Conservation (phyloP, 805 yeast genomes). For the Saccharomycopsis javanensis region DNA sequence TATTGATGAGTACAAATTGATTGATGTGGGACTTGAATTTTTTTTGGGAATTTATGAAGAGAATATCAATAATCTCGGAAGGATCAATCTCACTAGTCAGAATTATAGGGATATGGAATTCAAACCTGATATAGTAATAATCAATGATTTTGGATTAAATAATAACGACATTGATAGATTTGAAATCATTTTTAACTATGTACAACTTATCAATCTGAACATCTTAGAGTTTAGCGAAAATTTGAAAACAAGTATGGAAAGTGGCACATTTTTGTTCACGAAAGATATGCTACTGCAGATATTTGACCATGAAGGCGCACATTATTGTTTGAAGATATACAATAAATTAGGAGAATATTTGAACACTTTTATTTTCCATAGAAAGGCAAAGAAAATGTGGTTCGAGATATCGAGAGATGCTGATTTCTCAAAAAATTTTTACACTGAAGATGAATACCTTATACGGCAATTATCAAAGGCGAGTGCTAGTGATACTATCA, state of each 20-base stretch:
- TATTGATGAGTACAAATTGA: background rate
- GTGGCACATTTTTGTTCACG: background rate
- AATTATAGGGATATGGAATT: background rate
- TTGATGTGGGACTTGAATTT: background rate
- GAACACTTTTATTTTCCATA: background rate
- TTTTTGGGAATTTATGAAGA: background rate
- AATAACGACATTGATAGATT: background rate
- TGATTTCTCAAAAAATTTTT: background rate
- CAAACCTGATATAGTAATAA: background rate
- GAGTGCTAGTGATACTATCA: background rate
- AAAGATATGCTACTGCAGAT: background rate
- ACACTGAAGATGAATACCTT: background rate
- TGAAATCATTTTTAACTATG: background rate
- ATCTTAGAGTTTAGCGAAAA: background rate
- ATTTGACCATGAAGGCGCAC: background rate
- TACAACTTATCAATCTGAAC: background rate
- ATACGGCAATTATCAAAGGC: background rate
- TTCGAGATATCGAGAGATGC: background rate
- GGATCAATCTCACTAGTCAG: background rate
- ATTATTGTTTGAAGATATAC: background rate
- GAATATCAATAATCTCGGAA: background rate
- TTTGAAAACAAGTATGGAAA: background rate
- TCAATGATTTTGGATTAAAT: background rate
- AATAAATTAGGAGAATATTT: background rate
- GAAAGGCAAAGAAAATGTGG: background rate